These are phyloP conservation scores for Mortierella alpina DNA, from an alignment of 192 early-diverging fungal species.

Conservation along the genomic window DNA sequence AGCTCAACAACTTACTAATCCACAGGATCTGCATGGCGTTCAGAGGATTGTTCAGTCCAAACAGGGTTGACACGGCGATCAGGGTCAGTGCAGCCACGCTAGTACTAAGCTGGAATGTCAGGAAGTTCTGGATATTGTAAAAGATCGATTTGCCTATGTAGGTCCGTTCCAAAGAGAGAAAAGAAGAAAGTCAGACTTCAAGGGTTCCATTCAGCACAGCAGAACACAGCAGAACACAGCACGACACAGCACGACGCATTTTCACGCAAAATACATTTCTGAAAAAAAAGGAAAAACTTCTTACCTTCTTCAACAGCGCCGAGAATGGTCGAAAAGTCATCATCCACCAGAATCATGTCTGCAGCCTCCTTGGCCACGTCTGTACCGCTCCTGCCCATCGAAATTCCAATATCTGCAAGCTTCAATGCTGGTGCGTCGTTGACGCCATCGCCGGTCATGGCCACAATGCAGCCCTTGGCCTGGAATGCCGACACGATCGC, in stretches of 20 bases:
- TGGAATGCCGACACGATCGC: constrained; percentile 92
- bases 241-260: too few species aligned
- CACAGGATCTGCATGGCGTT: constrained; percentile 99
- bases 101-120: constrained; percentile 96
- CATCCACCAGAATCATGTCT: constrained; percentile 97
- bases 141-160: constrained; percentile 90
- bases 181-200: neutral
- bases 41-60: constrained; percentile 89
- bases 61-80: constrained; percentile 87
- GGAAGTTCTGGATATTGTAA: constrained; percentile 97
- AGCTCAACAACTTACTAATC: constrained; percentile 82
- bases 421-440: constrained; percentile 96
- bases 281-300: too few species aligned
- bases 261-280: neutral
- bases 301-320: constrained; percentile 95
- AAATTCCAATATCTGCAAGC: constrained; percentile 95
- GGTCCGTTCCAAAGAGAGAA: neutral
- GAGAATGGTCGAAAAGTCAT: constrained; percentile 93
- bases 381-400: constrained; percentile 95
- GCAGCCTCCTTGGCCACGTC: constrained; percentile 97
- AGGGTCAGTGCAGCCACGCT: constrained; percentile 90
- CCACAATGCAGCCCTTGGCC: constrained; percentile 85
- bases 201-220: too few species aligned
- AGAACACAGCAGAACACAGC: too few species aligned
- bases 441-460: constrained; percentile 97